Evolutionary conservation across 2,329 filamentous ascomycete genomes (phyloP).

Genomic region (Lasiodiplodia gonubiensis): DNA sequence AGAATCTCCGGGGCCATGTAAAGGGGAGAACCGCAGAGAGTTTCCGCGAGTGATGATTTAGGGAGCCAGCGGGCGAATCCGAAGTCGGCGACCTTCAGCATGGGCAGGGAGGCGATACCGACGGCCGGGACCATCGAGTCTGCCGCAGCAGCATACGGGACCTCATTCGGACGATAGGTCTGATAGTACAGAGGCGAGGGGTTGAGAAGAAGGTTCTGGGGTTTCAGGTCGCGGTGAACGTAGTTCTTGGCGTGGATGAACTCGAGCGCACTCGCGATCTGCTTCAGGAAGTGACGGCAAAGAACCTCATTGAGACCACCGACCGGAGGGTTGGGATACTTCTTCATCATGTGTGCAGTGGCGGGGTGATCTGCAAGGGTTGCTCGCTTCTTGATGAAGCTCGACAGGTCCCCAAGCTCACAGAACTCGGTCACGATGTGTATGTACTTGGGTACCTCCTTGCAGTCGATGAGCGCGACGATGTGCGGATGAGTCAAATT

Average conservation of each 20-base stretch:
- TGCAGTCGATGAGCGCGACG: slow-evolving; percentile 91
- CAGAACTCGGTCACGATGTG: slow-evolving; percentile 99
- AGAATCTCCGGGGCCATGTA: slow-evolving; percentile 99
- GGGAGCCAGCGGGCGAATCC: slow-evolving; percentile 95
- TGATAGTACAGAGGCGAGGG: slow-evolving; percentile 76
- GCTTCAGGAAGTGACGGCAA: slow-evolving; percentile 93
- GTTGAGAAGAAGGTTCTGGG: slow-evolving; percentile 90
- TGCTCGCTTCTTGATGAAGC: slow-evolving; percentile 94
- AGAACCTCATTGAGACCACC: slow-evolving; percentile 97
- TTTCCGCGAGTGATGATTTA: slow-evolving; percentile 90
- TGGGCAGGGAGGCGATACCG: slow-evolving; percentile 83
- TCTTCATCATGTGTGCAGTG: slow-evolving; percentile 87
- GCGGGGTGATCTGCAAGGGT: slow-evolving; percentile 79
- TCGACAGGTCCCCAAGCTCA: slow-evolving; percentile 88
- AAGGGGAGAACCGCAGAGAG: slow-evolving; percentile 91
- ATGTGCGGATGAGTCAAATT: slow-evolving; percentile 95
- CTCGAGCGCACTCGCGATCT: slow-evolving; percentile 87
- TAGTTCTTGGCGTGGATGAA: slow-evolving; percentile 86
- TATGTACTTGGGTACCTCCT: slow-evolving; percentile 85
- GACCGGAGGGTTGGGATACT: slow-evolving; percentile 82
- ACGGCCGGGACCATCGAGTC: slow-evolving; percentile 81
- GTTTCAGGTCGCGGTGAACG: slow-evolving; percentile 96
- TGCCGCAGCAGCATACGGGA: slow-evolving; percentile 78
- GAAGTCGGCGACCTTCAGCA: slow-evolving; percentile 98
- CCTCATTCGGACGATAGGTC: slow-evolving; percentile 60